Evolutionary conservation across 441 rosid species (phyloP), one percentile per base, ranked within the genome.

Genomic region (Iberis amara): DNA sequence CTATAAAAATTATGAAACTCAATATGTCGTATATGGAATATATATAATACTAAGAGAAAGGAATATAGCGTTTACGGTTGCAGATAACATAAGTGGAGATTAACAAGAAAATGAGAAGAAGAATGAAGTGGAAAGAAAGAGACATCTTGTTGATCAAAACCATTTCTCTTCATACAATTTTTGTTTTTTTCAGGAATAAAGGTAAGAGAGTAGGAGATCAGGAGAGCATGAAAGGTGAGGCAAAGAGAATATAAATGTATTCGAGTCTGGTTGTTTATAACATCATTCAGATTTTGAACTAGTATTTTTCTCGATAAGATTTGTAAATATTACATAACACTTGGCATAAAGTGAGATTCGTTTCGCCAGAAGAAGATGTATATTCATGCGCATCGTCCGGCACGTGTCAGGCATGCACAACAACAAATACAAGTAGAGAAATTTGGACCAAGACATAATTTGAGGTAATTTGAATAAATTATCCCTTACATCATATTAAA

Each of bases 361-460:
- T 57, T 57, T 51, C 12, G 15, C 58, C 54, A 28, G 46, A 50
- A 44, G 10, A 38, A 23, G 47, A 65, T 59, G 37, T 51, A 40
- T 57, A 51, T 44, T 11, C 39, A 57, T 11, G 37, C 14, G 3
- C 8, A 24, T 37, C 23, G 3, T 50, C 3, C 7, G 10, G 23
- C 9, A 65, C 64, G 55, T 39, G 64, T 51, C 38, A n/a, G 3
- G 31, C 69, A 65, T 65, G 69, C 64, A 44, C 15, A 12, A 15
- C 6, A 48, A 13, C 6, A 14, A 45, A 38, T 45, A 52, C 7
- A 14, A 12, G 30, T 27, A n/a, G n/a, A n/a, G n/a, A n/a, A n/a
- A n/a, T n/a, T n/a, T n/a, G n/a, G n/a, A n/a, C n/a, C n/a, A n/a
- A n/a, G n/a, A n/a, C n/a, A n/a, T n/a, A n/a, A n/a, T n/a, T n/a